Evolutionary conservation across 495 filamentous ascomycete genomes (phyloP).

Genomic region (Viridothelium virens): DNA sequence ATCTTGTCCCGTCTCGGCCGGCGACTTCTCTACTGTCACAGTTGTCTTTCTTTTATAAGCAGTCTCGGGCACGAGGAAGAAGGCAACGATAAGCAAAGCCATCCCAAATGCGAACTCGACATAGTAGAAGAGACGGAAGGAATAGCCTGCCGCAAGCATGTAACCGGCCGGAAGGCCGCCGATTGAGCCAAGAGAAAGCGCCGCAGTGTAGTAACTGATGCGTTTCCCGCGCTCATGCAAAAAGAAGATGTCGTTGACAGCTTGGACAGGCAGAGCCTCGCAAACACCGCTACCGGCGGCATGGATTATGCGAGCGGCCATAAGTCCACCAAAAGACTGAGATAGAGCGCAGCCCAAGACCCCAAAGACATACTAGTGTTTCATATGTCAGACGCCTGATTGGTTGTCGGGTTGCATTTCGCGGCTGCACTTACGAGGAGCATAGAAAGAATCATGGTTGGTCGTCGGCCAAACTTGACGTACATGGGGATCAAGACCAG

Average conservation of each 20-base stretch:
- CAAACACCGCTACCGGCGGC: conserved; percentile 54
- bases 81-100: conserved; percentile 48
- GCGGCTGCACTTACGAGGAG: conserved; percentile 19
- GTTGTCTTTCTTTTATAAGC: conserved; percentile 41
- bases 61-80: conserved; percentile 57
- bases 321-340: conserved; percentile 45
- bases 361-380: conserved; percentile 42
- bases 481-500: conserved; percentile 42
- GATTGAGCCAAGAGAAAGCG: conserved; percentile 51
- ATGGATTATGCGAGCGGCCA: conserved; percentile 50
- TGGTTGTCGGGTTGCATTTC: too few species aligned
- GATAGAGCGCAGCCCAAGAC: conserved; percentile 49
- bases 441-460: conserved; percentile 47
- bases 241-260: conserved; percentile 62
- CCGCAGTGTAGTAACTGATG: conserved; percentile 38
- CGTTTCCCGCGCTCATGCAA: conserved; percentile 23
- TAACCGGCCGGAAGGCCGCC: conserved; percentile 55
- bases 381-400: neutral
- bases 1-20: neutral
- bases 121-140: conserved; percentile 59
- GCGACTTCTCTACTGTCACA: neutral
- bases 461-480: conserved; percentile 49
- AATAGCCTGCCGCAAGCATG: conserved; percentile 55
- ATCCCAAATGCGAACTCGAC: conserved; percentile 53
- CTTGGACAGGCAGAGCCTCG: conserved; percentile 54